Evolutionary conservation across 1,284 basidiomycete species (phyloP), one percentile per base, ranked within the genome.

Genomic region (Sanguinoderma infundibulare): DNA sequence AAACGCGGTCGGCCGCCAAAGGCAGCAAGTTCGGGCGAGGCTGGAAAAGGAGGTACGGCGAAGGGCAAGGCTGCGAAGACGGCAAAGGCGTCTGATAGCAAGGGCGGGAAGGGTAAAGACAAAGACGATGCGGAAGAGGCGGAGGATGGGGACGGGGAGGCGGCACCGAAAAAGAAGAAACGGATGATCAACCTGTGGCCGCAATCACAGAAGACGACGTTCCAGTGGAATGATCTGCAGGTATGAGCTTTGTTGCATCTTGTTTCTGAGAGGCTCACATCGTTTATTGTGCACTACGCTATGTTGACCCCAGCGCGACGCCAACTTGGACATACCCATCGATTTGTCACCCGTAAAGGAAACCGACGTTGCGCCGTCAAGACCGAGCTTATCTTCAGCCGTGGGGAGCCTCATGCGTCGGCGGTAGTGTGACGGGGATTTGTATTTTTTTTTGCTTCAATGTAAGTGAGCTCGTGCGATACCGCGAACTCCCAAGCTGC

Each of bases 271-370:
- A 7, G 28, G 14, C 32, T 53, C 20, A 28, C n/a, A 38, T 50
- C 9, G 17, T 12, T 39, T 12, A 24, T 24, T 24, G 5, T 36
- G 20, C 15, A n/a, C 17, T 9, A 39, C 39, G 24, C 12, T 8
- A 12, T 17, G 24, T 22, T 20, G 3, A 22, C 22, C 52, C 51
- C 50, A 72, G 71, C 75, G 59, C 26, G 77, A 74, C 60, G 78
- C 74, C 5, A 77, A 76, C 1, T 69, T 90, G 49, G 78, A 84
- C 57, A 90, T 90, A 67, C 88, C 88, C 15, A 87, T 82, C 0
- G 74, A 76, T 36, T 74, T 90, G 28, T 89, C 87, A 2, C 89
- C 89, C 14, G 78, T 90, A 58, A 87, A 86, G 65, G 81, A 83
- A 46, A 77, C 78, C 1, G 78, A 81, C 5, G 73, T 72, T 22